Evolutionary conservation across 2,329 filamentous ascomycete genomes (phyloP).

Genomic region (Xylaria arbuscula): DNA sequence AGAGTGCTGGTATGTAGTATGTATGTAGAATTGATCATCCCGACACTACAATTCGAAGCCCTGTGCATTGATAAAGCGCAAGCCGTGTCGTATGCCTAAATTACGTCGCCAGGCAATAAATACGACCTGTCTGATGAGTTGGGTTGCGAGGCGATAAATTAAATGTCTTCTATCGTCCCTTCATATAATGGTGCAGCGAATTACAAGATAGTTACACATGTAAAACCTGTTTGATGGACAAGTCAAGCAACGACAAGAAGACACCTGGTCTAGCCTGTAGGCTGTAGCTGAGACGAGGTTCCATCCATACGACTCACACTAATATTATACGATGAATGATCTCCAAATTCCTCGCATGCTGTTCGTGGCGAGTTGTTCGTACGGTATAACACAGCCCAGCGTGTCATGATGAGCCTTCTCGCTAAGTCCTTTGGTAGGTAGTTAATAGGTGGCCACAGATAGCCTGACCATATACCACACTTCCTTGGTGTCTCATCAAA

Average conservation of each 20-base stretch:
- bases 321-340: background rate
- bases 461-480: background rate
- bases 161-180: background rate
- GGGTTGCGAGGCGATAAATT: background rate
- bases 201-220: background rate
- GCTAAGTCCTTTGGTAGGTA: background rate
- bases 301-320: background rate
- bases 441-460: conserved; percentile 9
- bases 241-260: background rate
- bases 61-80: background rate
- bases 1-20: background rate
- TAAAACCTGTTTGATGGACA: conserved; percentile 13
- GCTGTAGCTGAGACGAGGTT: background rate
- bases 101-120: background rate
- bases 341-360: background rate
- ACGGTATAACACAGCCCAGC: conserved; percentile 9
- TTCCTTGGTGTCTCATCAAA: background rate
- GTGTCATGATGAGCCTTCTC: background rate
- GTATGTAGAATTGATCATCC: background rate
- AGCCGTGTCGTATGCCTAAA: background rate
- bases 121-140: background rate
- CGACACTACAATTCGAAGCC: background rate
- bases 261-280: background rate
- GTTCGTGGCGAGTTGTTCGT: conserved; percentile 7
- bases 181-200: background rate